Evolutionary conservation across 2,329 filamentous ascomycete genomes (phyloP).

Genomic region (Colletotrichum theobromicola): DNA sequence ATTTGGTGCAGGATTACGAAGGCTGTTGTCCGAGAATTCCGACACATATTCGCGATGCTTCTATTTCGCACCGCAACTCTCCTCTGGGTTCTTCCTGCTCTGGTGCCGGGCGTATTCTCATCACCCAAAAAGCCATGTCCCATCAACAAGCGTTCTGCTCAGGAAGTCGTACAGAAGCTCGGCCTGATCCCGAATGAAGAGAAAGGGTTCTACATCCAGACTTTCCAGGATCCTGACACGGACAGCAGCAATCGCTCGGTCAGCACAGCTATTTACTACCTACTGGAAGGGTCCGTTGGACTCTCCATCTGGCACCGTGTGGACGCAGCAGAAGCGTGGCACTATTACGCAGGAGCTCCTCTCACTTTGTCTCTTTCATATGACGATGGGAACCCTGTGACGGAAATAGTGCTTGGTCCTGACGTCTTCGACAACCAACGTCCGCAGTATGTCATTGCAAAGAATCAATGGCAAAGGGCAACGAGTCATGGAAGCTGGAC

Average conservation of each 20-base stretch:
- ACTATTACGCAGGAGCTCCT: constrained; percentile 58
- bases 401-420: constrained; percentile 41
- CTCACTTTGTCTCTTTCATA: constrained; percentile 48
- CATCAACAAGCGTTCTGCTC: constrained; percentile 34
- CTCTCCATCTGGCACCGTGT: constrained; percentile 56
- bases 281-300: constrained; percentile 48
- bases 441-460: constrained; percentile 48
- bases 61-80: neutral
- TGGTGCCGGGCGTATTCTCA: neutral
- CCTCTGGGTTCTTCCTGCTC: neutral
- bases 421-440: constrained; percentile 46
- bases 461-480: constrained; percentile 51
- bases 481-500: constrained; percentile 52
- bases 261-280: constrained; percentile 59
- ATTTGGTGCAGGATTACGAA: neutral
- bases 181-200: constrained; percentile 49
- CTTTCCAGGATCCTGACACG: constrained; percentile 43
- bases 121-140: neutral
- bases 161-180: constrained; percentile 48
- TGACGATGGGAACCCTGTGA: constrained; percentile 44
- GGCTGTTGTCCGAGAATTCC: neutral
- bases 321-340: constrained; percentile 56
- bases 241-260: constrained; percentile 38
- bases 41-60: neutral
- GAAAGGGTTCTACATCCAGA: constrained; percentile 54